Percentiles rank a stretch among this genome's conserved stretches.
These are phyloP conservation scores for Leptographium wingfieldii DNA, from an alignment of 2,329 filamentous ascomycete genomes.

Conservation along the genomic window DNA sequence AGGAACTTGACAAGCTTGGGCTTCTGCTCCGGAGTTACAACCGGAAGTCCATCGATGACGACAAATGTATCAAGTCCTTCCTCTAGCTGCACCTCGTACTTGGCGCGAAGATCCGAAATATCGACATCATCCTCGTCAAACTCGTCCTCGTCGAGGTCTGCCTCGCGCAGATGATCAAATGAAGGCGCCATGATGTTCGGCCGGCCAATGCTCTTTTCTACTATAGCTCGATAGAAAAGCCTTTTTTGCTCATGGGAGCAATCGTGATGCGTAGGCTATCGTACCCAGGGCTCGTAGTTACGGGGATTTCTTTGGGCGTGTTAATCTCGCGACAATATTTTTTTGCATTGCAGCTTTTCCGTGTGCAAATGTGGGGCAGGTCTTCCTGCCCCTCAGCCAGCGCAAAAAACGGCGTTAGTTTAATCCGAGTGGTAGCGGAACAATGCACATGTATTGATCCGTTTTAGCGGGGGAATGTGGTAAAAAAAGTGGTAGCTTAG, in stretches of 20 bases:
- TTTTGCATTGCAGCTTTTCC: slow-evolving; percentile 3
- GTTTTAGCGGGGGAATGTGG: not conserved
- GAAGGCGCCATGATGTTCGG: slow-evolving; percentile 72
- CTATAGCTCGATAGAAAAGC: not conserved
- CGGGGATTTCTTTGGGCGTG: not conserved
- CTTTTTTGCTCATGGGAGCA: not conserved
- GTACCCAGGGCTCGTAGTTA: not conserved
- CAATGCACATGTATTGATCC: not conserved
- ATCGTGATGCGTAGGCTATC: not conserved
- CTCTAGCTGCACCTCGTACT: slow-evolving; percentile 91
- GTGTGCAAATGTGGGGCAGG: slow-evolving; percentile 9
- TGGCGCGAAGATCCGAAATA: slow-evolving; percentile 84
- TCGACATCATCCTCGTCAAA: slow-evolving; percentile 90
- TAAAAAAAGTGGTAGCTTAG: slow-evolving; percentile 1
- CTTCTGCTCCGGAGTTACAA: slow-evolving; percentile 81
- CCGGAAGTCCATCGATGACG: slow-evolving; percentile 85
- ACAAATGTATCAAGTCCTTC: slow-evolving; percentile 95
- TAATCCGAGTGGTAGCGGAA: not conserved
- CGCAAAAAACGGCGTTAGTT: not conserved
- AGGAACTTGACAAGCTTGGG: slow-evolving; percentile 94
- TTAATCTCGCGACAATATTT: slow-evolving; percentile 5
- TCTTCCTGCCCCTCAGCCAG: not conserved
- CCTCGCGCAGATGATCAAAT: slow-evolving; percentile 85
- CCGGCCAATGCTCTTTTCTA: not conserved
- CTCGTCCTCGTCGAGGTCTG: slow-evolving; percentile 74